Conservation (phyloP, 495 filamentous ascomycete species). For the Xylaria cubensis region DNA sequence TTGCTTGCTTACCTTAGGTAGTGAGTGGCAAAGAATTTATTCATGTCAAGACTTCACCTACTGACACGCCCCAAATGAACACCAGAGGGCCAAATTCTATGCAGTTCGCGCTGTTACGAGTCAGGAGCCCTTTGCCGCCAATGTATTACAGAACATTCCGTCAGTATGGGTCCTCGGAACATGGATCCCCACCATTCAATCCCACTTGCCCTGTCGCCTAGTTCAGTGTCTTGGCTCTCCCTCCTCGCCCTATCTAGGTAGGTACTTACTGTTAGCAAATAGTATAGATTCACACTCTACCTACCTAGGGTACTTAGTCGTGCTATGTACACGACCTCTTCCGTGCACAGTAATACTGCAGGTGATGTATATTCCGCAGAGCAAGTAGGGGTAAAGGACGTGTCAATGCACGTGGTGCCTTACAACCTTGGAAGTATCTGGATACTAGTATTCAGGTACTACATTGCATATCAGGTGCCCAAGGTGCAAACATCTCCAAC, state of each 20-base stretch:
- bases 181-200: slow-evolving; percentile 10
- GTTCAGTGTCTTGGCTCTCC: not conserved
- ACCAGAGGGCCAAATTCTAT: not conserved
- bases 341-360: not conserved
- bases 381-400: not conserved
- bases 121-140: slow-evolving; percentile 23
- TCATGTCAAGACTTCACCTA: not conserved
- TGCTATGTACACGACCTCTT: no score
- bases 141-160: slow-evolving; percentile 25
- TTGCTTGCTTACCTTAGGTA: not conserved
- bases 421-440: not conserved
- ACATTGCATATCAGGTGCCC: slow-evolving; percentile 9
- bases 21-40: not conserved
- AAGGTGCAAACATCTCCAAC: slow-evolving; percentile 11
- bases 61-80: not conserved
- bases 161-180: slow-evolving; percentile 19
- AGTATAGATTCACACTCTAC: not conserved
- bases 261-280: no score
- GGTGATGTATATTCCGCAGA: not conserved
- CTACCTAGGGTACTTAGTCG: no score
- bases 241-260: no score
- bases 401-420: not conserved
- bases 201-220: slow-evolving; percentile 1
- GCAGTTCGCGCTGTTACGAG: slow-evolving; percentile 6
- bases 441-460: not conserved